phyloP scores from a whole-genome alignment of 352 stramenopile genomes.

The Phytopythium vexans region DNA sequence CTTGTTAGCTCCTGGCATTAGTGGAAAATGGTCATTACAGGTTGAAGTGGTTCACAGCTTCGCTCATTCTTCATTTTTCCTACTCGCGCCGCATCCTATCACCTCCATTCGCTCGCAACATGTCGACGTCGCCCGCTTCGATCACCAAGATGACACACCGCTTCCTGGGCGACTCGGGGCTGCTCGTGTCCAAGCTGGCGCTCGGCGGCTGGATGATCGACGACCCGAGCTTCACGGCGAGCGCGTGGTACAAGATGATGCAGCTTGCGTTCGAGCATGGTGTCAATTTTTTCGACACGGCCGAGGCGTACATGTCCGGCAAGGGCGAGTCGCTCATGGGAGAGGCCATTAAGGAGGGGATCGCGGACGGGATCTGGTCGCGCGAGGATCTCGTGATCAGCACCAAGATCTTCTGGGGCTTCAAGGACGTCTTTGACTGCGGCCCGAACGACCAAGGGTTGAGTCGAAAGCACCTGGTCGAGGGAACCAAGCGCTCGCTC shows the following conservation, averaged over 20 bases:
- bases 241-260: constrained; percentile 46
- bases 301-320: constrained; percentile 42
- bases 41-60: too few relatives aligned
- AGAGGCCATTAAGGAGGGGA: constrained; percentile 37
- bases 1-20: too few relatives aligned
- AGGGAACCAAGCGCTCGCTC: constrained; percentile 34
- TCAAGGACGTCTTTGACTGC: constrained; percentile 9
- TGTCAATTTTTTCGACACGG: constrained; percentile 69
- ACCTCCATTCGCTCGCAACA: too few relatives aligned
- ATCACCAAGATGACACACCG: constrained; percentile 42
- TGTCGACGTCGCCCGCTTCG: not conserved
- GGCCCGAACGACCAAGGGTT: constrained; percentile 21
- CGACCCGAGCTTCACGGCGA: constrained; percentile 28
- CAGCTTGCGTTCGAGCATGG: constrained; percentile 41
- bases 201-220: constrained; percentile 23
- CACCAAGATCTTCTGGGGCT: constrained; percentile 62
- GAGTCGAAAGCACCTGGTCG: constrained; percentile 34
- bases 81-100: too few relatives aligned
- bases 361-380: constrained; percentile 32
- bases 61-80: too few relatives aligned
- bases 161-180: constrained; percentile 37
- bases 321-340: constrained; percentile 48
- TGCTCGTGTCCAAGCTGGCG: constrained; percentile 41
- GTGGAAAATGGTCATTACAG: too few relatives aligned
- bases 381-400: constrained; percentile 52